Evolutionary conservation across 805 yeast genomes (phyloP), one percentile per base, ranked within the genome.

Genomic region (Metschnikowia cubensis): DNA sequence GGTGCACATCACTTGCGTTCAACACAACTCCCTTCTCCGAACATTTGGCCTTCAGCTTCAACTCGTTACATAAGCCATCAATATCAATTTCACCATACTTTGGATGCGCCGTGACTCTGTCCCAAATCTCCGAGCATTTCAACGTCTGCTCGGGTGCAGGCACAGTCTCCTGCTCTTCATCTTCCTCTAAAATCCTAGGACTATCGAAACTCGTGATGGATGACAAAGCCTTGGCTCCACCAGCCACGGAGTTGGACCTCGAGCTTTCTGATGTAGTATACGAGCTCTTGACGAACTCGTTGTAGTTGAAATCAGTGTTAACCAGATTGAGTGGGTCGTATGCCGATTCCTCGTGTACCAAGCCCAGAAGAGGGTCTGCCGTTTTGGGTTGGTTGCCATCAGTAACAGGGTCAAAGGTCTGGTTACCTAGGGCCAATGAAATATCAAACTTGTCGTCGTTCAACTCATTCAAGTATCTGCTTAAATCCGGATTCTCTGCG

Each of bases 81-180:
- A 94, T 91, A 67, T 94, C 99, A 47, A 94, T 76, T 52, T 91
- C 97, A 4, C 94, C 83, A 67, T 91, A 94, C 64, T 86, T 82
- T 33, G 99, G 98, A 74, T 94, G 98, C 20, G 94, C 69, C 1
- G 97, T 87, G 35, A 94, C 86, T 62, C 98, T 80, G 67, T 92
- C 98, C 99, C 99, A 94, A 14, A 92, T 85, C 58, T 90, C 97
- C 0, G 96, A 81, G 68, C 99, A 94, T 62, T 82, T 82, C 56
- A 82, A 64, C 13, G 79, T 74, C 15, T 68, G 69, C 50, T 83
- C 85, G 7, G 81, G 85, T 4, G 85, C 80, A 5, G 96, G 96
- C 3, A 89, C 91, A 29, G 82, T 80, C 49, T 55, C 56, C 14
- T 53, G 49, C 15, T 43, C 42, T 17, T 50, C 56, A 22, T 55